Evolutionary conservation across 139 green algal genomes (phyloP), one percentile per base, ranked within the genome.

Genomic region (Haematococcus lacustris): DNA sequence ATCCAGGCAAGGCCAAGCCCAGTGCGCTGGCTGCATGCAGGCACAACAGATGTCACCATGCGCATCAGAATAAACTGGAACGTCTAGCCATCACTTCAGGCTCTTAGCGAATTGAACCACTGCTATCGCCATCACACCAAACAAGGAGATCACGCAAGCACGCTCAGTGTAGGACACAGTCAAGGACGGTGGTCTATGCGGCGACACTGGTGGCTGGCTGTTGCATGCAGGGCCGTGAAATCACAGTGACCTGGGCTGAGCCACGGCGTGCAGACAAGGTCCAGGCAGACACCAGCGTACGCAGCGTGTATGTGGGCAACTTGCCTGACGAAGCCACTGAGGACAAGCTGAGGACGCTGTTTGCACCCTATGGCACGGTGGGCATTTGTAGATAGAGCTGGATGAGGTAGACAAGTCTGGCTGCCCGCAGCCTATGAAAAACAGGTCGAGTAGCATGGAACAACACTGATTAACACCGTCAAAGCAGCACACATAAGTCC

Each of bases 271-370:
- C 73, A 25, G 83, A 89, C 17, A 25, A 47, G 7, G 73, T 60
- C 9, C n/a, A 73, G 37, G 65, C 59, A 66, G 70, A 70, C 47
- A 21, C n/a, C 40, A 74, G 89, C 82, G 88, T 94, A 26, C 88
- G 88, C 74, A 81, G 86, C 21, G 78, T 97, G 4, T 97, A 94
- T 70, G 85, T 97, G 60, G 93, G 91, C 61, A 86, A 85, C 82
- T 74, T 97, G 69, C 88, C 89, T 1, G 82, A 87, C 38, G 78
- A 65, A 3, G 80, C 80, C 3, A 86, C 38, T 2, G 91, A 97
- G 71, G 69, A 84, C 3, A 75, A 90, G 61, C 69, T 97, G 61
- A 77, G 73, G 21, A 75, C 83, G 37, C 33, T 88, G 7, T 97
- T 97, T 75, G 64, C 70, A 37, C 62, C 71, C 9, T 89, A 91